Base-by-base conservation (phyloP, 1,139 yeast species). In the Pichia sp. region DNA sequence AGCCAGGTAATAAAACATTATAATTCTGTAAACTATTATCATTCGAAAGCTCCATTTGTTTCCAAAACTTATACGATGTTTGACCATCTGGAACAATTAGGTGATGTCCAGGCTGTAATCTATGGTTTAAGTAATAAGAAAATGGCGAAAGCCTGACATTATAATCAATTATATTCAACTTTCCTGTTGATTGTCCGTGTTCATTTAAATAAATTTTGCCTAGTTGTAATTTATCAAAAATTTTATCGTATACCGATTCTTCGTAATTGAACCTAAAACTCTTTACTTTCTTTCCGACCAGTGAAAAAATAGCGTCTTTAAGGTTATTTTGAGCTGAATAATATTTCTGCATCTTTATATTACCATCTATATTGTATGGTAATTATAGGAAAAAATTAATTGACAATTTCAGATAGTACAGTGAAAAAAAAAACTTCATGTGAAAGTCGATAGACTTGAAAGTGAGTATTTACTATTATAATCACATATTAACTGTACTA, bases 101-200 rank as follows among this genome's bases (percentile, higher is more conserved):
- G 59, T 86, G 89, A 34, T 71, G 76, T 45, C 70, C 63, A 0
- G 95, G 95, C 42, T 73, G 67, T 39, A 82, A 64, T 40, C 70
- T 73, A 46, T 78, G 70, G 61, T 83, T 74, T 29, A 87, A 61
- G 62, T 79, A 77, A 46, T 71, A 69, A 0, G 84, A 71, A 37
- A 79, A 68, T 7, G 76, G 59, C 5, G 85, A 84, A 40, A 68
- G 69, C 1, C 80, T 77, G 0, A 88, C 73, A 59, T 82, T 82
- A 16, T 80, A 72, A 57, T 87, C 95, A 7, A 87, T 60, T 3
- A 87, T 75, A 48, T 83, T 79, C 18, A 82, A 67, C 20, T 67
- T 60, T 2, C 49, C 45, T 9, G 48, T 44, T 2, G 53, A 45
- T 9, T 42, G 43, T 7, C 50, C 47, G 12, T 42, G 25, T 6